Conservation (phyloP, 345 rosid genomes). For the Pistacia integerrima region DNA sequence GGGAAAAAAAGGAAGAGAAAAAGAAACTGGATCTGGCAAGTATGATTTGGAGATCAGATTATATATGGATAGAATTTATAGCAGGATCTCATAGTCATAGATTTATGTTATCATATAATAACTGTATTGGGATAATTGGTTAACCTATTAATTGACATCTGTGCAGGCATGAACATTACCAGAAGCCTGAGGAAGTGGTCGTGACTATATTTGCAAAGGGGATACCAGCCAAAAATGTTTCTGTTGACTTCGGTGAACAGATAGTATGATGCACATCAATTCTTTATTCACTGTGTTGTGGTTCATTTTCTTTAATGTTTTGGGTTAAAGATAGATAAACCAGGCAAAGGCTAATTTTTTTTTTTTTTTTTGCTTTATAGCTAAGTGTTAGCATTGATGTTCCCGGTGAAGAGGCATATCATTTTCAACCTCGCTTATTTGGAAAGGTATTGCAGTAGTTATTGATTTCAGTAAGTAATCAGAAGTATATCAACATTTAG, state of each 20-base stretch:
- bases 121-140: background rate
- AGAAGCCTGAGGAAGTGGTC: conserved; percentile 89
- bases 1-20: background rate
- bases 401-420: conserved; percentile 73
- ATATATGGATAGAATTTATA: too few relatives aligned
- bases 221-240: conserved; percentile 53
- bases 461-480: background rate
- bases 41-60: background rate
- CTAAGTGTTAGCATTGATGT: conserved; percentile 68
- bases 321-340: background rate
- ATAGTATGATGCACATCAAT: conserved; percentile 47
- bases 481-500: background rate
- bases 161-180: conserved; percentile 81
- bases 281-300: background rate
- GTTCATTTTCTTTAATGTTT: background rate
- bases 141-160: conserved; percentile 9
- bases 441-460: conserved; percentile 64
- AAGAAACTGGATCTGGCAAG: background rate
- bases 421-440: conserved; percentile 83
- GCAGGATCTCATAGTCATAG: too few relatives aligned
- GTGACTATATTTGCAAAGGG: conserved; percentile 87
- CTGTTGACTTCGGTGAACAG: conserved; percentile 83
- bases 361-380: conserved; percentile 44
- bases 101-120: too few relatives aligned
- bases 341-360: background rate